Conservation (phyloP, 176 grass and related monocot genomes). For the Lolium multiflorum region DNA sequence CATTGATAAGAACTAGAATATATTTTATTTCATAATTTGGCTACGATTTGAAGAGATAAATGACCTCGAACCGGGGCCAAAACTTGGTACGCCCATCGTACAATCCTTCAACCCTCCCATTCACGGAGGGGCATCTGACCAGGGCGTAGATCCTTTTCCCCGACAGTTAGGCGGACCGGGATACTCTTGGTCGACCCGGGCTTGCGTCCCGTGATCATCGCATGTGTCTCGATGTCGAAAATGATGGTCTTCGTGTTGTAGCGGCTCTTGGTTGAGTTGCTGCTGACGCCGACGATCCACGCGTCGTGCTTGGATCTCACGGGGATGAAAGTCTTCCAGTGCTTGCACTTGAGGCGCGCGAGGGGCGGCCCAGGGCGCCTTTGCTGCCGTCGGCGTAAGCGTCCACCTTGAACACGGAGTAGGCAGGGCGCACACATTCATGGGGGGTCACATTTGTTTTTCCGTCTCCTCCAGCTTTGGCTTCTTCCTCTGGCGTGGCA, state of each 20-base stretch:
- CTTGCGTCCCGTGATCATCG: neutral
- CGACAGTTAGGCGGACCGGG: neutral
- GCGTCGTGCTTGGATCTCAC: neutral
- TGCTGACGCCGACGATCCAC: constrained; percentile 2
- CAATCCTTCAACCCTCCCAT: neutral
- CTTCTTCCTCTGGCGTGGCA: too few species aligned
- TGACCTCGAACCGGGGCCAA: too few species aligned
- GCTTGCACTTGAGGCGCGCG: neutral
- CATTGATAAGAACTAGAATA: too few species aligned
- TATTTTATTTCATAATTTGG: too few species aligned
- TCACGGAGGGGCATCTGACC: neutral
- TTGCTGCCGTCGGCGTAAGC: neutral
- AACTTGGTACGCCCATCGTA: neutral
- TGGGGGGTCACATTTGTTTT: neutral
- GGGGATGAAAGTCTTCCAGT: neutral
- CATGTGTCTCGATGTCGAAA: neutral
- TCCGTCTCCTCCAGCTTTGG: too few species aligned
- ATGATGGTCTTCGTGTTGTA: neutral
- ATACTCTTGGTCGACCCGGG: neutral
- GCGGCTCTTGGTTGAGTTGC: neutral
- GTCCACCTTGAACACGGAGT: constrained; percentile 8
- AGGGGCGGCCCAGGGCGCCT: neutral
- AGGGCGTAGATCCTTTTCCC: neutral
- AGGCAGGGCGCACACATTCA: neutral
- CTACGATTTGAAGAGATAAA: neutral